phyloP scores from a whole-genome alignment of 129 eudicot genomes.

The Erigeron canadensis region DNA sequence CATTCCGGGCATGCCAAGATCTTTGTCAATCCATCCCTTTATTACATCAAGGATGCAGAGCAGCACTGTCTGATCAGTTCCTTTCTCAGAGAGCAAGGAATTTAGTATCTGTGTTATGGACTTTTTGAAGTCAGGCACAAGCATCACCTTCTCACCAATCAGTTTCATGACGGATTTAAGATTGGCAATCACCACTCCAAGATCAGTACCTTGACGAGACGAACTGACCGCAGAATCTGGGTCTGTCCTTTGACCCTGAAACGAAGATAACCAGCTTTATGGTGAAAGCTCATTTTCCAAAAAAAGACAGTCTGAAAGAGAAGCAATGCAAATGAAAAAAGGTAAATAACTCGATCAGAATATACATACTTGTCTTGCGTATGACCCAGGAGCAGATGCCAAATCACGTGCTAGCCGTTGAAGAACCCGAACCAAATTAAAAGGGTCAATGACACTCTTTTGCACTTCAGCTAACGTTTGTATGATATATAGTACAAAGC shows the following conservation, averaged over 20 bases:
- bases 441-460: slow-evolving; percentile 73
- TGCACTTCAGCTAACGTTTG: slow-evolving; percentile 89
- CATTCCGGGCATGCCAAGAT: slow-evolving; percentile 61
- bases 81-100: slow-evolving; percentile 86
- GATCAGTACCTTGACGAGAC: slow-evolving; percentile 98
- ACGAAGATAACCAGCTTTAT: slow-evolving; percentile 6
- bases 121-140: slow-evolving; percentile 69
- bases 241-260: slow-evolving; percentile 79
- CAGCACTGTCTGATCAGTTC: slow-evolving; percentile 86
- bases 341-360: not conserved
- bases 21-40: slow-evolving; percentile 92
- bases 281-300: not conserved
- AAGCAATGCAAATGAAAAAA: not conserved
- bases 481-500: slow-evolving; percentile 79
- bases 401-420: slow-evolving; percentile 97
- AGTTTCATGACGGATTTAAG: slow-evolving; percentile 79
- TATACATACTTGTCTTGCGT: slow-evolving; percentile 68
- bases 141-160: slow-evolving; percentile 88
- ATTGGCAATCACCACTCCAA: slow-evolving; percentile 74
- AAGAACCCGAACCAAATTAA: slow-evolving; percentile 72
- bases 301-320: not conserved
- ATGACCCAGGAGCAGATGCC: slow-evolving; percentile 70
- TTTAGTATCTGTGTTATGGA: slow-evolving; percentile 68
- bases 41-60: slow-evolving; percentile 84
- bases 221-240: slow-evolving; percentile 94